Evolutionary conservation across 2,329 filamentous ascomycete species (phyloP), one percentile per base, ranked within the genome.

Genomic region (Aspergillus nomiae): DNA sequence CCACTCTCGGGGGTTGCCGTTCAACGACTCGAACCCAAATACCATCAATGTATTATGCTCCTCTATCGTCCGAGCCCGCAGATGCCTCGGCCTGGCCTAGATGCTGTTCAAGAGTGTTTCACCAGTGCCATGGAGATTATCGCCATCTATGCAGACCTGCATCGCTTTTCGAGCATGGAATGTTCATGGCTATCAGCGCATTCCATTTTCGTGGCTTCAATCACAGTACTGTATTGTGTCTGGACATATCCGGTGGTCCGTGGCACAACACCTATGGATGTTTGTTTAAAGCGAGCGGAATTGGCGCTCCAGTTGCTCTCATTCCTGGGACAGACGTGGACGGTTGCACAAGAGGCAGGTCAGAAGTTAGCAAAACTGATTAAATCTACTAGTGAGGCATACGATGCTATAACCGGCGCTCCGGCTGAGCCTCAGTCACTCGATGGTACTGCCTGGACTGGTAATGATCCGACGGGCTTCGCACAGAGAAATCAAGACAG

Each of bases 91-190:
- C 58, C 58, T 4, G 24, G 8, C 2, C 1, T 45, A 21, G 12
- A 55, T 9, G 58, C 58, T 19, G 32, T 60, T 24, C 48, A 60
- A 7, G 58, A 16, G 21, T 60, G 58, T 36, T 60, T 60, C 28
- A 60, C 21, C 4, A 60, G 58, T 26, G 48, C 58, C 16, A 60
- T 60, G 50, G 34, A 43, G 11, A 60, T 43, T 26, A 56, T 60
- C 38, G 48, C 38, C 2, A 56, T 60, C 8, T 19, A 60, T 16
- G 48, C 34, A 0, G 58, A 60, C 5, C 36, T 60, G 9, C 58
- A 60, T 34, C 58, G 58, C 21, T 60, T 60, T 30, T 60, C 50
- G 2, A 60, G 48, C 34, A 51, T 60, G 58, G 58, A 60, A 55
- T 60, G 58, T 19, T 60, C 58, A 7, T 60, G 58, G 58, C 38